These are phyloP conservation scores for Phytophthora aleatoria DNA, from an alignment of 352 stramenopile species.

Conservation along the genomic window DNA sequence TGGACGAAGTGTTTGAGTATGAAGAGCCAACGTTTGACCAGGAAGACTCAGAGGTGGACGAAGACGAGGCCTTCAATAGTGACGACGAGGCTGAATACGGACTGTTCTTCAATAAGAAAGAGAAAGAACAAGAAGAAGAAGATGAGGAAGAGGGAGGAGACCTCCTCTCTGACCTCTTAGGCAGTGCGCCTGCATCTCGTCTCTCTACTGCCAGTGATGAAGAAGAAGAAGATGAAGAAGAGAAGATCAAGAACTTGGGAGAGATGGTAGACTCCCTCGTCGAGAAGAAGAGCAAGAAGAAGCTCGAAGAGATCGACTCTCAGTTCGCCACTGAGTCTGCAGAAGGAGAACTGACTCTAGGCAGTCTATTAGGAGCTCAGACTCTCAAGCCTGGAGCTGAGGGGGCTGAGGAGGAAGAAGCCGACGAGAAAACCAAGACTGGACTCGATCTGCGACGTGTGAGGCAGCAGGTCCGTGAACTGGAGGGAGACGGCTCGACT, in stretches of 20 bases:
- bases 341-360: conserved; percentile 32
- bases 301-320: conserved; percentile 56
- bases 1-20: conserved; percentile 85
- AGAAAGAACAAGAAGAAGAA: conserved; percentile 48
- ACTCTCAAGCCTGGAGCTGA: conserved; percentile 48
- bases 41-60: conserved; percentile 93
- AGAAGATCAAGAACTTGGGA: conserved; percentile 59
- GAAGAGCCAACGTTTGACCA: conserved; percentile 77
- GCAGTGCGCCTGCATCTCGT: conserved; percentile 51
- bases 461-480: conserved; percentile 74
- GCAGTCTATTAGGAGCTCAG: conserved; percentile 37
- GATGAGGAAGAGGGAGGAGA: conserved; percentile 67
- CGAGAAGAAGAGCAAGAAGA: conserved; percentile 54
- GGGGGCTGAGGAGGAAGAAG: conserved; percentile 28
- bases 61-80: conserved; percentile 94
- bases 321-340: conserved; percentile 33
- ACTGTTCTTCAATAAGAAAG: conserved; percentile 73
- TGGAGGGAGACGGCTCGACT: conserved; percentile 62
- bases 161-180: conserved; percentile 77
- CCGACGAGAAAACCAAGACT: conserved; percentile 24
- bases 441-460: conserved; percentile 58
- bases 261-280: conserved; percentile 60
- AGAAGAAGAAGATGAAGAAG: conserved; percentile 43
- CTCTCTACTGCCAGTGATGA: conserved; percentile 54
- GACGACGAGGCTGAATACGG: conserved; percentile 92